Conservation (phyloP, 768 basidiomycete species). For the Tylopilus balloui region DNA sequence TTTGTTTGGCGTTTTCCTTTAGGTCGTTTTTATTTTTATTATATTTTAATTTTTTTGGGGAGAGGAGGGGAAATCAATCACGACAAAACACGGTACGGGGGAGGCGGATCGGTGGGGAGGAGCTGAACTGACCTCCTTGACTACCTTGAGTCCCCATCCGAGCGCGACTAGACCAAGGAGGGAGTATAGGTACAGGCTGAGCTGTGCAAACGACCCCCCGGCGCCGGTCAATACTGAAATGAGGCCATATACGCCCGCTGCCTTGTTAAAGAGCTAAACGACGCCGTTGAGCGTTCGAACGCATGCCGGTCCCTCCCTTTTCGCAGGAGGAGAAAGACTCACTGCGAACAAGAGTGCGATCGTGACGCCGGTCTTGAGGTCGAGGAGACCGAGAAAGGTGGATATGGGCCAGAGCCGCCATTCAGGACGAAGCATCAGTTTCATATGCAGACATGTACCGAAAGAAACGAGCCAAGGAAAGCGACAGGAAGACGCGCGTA, state of each 20-base stretch:
- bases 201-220: conserved; percentile 89
- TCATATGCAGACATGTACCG: conserved; percentile 50
- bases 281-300: conserved; percentile 9
- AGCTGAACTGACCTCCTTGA: conserved; percentile 80
- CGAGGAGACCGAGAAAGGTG: conserved; percentile 82
- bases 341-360: conserved; percentile 88
- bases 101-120: too few species aligned
- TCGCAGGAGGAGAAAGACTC: conserved; percentile 28
- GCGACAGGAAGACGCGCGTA: not conserved
- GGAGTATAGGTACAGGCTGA: conserved; percentile 92
- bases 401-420: conserved; percentile 79
- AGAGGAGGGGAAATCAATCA: conserved; percentile 8
- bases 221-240: conserved; percentile 87
- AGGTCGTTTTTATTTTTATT: not conserved
- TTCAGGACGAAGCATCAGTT: conserved; percentile 76
- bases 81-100: not conserved
- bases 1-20: conserved; percentile 85
- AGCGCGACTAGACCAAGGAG: conserved; percentile 74
- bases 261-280: conserved; percentile 87
- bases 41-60: not conserved
- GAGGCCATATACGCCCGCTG: conserved; percentile 94
- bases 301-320: not conserved
- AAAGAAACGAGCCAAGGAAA: conserved; percentile 6
- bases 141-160: conserved; percentile 83
- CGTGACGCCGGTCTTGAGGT: conserved; percentile 91